These are phyloP conservation scores for Grifola frondosa DNA, from an alignment of 1,284 basidiomycete species.

Conservation along the genomic window DNA sequence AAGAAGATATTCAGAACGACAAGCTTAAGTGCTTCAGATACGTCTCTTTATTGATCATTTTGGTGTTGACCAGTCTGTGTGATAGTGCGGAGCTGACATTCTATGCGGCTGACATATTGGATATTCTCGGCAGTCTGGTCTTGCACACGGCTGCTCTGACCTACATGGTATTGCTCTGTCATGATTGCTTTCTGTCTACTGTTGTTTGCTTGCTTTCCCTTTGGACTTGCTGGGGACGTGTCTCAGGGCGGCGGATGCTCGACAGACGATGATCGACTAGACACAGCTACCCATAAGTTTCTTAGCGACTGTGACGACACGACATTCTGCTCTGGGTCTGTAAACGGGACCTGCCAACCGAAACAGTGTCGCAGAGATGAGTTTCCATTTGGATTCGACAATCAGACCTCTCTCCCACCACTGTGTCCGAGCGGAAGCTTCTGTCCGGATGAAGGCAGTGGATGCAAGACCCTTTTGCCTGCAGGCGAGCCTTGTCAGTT, in stretches of 20 bases:
- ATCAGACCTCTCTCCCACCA: conserved; percentile 48
- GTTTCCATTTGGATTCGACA: conserved; percentile 56
- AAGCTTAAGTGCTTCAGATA: too few relatives aligned
- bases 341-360: conserved; percentile 46
- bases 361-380: conserved; percentile 63
- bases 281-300: conserved; percentile 59
- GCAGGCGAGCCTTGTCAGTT: conserved; percentile 62
- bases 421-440: conserved; percentile 55
- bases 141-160: too few relatives aligned
- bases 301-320: conserved; percentile 62
- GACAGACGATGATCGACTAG: conserved; percentile 50
- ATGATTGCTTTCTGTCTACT: too few relatives aligned
- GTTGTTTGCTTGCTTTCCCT: too few relatives aligned
- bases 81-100: too few relatives aligned
- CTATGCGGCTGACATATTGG: too few relatives aligned
- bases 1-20: too few relatives aligned
- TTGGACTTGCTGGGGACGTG: conserved; percentile 12
- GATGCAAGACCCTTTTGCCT: conserved; percentile 48
- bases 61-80: too few relatives aligned
- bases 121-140: too few relatives aligned
- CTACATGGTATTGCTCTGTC: too few relatives aligned
- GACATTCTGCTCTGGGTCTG: conserved; percentile 53
- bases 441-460: conserved; percentile 74
- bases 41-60: too few relatives aligned
- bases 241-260: conserved; percentile 30